Evolutionary conservation across 2,329 filamentous ascomycete species (phyloP).

Genomic region (Scedosporium minutisporum): DNA sequence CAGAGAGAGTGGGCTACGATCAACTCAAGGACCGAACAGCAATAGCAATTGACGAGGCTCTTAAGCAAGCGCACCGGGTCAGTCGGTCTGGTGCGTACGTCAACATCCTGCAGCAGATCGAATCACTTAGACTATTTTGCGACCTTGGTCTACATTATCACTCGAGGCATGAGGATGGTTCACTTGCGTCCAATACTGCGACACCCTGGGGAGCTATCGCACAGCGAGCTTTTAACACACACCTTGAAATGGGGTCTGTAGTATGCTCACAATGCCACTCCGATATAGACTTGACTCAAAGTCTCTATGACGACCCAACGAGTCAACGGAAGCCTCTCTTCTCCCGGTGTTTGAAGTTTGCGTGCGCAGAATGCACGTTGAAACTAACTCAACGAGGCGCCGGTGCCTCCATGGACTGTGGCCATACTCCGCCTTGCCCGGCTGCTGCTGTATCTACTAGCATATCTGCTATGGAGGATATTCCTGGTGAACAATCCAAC

Average conservation of each 20-base stretch:
- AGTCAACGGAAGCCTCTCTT: slow-evolving; percentile 14
- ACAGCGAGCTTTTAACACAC: slow-evolving; percentile 24
- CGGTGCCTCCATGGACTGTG: slow-evolving; percentile 4
- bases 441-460: neutral
- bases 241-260: slow-evolving; percentile 16
- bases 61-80: slow-evolving; percentile 12
- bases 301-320: slow-evolving; percentile 10
- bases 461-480: neutral
- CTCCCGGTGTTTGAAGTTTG: slow-evolving; percentile 21
- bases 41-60: slow-evolving; percentile 22
- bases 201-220: slow-evolving; percentile 17
- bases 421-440: neutral
- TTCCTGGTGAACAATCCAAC: slow-evolving; percentile 14
- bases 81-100: slow-evolving; percentile 17
- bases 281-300: slow-evolving; percentile 14
- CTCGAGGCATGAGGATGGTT: slow-evolving; percentile 16
- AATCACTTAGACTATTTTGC: slow-evolving; percentile 34
- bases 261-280: slow-evolving; percentile 20
- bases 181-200: neutral
- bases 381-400: neutral
- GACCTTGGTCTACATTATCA: slow-evolving; percentile 33
- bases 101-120: slow-evolving; percentile 34
- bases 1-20: neutral
- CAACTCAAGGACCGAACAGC: neutral
- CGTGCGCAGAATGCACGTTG: slow-evolving; percentile 20